Evolutionary conservation across 352 stramenopile genomes (phyloP).

Genomic region (Globisporangium yorkense): DNA sequence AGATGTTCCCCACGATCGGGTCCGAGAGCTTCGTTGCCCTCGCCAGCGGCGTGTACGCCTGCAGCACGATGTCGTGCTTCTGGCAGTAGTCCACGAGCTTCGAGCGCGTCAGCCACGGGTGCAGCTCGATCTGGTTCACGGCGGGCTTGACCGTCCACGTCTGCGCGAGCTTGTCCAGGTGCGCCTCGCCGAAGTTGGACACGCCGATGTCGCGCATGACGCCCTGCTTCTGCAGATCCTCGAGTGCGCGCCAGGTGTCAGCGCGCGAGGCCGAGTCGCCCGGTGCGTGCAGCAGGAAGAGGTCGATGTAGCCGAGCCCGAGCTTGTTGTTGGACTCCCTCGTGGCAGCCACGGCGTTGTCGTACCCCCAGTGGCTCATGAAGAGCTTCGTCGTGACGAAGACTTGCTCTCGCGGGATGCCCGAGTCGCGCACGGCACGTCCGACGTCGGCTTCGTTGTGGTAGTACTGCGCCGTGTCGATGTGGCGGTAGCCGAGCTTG

Average conservation of each 20-base stretch:
- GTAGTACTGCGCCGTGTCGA: constrained; percentile 89
- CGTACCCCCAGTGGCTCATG: constrained; percentile 51
- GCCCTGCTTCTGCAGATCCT: constrained; percentile 41
- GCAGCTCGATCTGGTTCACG: constrained; percentile 81
- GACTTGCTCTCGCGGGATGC: constrained; percentile 61
- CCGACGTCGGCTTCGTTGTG: constrained; percentile 84
- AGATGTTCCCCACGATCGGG: constrained; percentile 22
- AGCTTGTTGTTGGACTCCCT: constrained; percentile 50
- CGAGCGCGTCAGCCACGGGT: constrained; percentile 58
- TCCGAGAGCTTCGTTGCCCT: constrained; percentile 14
- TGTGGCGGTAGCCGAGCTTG: constrained; percentile 80
- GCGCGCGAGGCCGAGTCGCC: constrained; percentile 28
- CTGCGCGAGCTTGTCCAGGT: constrained; percentile 73
- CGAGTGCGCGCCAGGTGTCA: constrained; percentile 48
- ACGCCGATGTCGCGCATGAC: constrained; percentile 81
- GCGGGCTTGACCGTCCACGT: constrained; percentile 47
- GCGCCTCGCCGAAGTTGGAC: constrained; percentile 84
- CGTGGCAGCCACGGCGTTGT: constrained; percentile 47
- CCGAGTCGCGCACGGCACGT: constrained; percentile 54
- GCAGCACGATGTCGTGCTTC: constrained; percentile 28
- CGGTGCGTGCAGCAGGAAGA: constrained; percentile 71
- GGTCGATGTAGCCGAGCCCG: constrained; percentile 71
- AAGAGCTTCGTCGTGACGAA: constrained; percentile 86
- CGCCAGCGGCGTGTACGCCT: constrained; percentile 51
- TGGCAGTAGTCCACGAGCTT: constrained; percentile 61